A percentile compares a stretch with the other conserved stretches of the same genome.
Evolutionary conservation across 768 basidiomycete species (phyloP).

Genomic region (Hypholoma sublateritium): DNA sequence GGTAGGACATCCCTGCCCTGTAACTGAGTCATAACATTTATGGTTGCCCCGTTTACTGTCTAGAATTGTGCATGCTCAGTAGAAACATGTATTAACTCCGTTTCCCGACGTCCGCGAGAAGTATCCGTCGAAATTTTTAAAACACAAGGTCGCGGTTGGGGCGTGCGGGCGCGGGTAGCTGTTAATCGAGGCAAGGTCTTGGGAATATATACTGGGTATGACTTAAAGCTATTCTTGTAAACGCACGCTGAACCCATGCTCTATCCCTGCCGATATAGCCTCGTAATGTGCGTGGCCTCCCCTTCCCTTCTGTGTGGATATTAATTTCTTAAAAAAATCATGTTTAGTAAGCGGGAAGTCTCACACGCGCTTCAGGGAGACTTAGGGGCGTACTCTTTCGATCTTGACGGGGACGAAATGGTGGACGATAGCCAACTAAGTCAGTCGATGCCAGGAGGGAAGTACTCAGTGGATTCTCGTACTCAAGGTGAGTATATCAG

Average conservation of each 20-base stretch:
- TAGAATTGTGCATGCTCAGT: conserved; percentile 46
- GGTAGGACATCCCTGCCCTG: conserved; percentile 29
- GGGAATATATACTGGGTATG: conserved; percentile 70
- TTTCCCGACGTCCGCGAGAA: conserved; percentile 58
- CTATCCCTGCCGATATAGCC: too few relatives aligned
- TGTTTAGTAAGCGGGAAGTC: conserved; percentile 40
- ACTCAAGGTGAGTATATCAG: conserved; percentile 41
- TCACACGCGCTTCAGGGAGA: conserved; percentile 36
- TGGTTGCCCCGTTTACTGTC: neutral
- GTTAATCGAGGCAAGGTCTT: conserved; percentile 57
- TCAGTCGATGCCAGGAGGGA: conserved; percentile 14
- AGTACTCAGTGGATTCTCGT: conserved; percentile 59
- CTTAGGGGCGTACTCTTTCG: conserved; percentile 53
- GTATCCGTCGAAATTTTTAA: conserved; percentile 67
- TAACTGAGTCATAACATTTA: neutral
- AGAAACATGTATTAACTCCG: conserved; percentile 52
- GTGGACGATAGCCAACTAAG: conserved; percentile 17
- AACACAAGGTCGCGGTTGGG: conserved; percentile 62
- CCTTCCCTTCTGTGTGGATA: conserved; percentile 46
- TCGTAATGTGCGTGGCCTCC: too few relatives aligned
- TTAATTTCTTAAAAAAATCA: neutral
- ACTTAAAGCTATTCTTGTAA: too few relatives aligned
- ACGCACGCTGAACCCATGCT: too few relatives aligned
- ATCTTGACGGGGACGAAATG: conserved; percentile 58
- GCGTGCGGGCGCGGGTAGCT: conserved; percentile 45